Evolutionary conservation across 148 eudicot species (phyloP).

Genomic region (Spergularia bocconei): DNA sequence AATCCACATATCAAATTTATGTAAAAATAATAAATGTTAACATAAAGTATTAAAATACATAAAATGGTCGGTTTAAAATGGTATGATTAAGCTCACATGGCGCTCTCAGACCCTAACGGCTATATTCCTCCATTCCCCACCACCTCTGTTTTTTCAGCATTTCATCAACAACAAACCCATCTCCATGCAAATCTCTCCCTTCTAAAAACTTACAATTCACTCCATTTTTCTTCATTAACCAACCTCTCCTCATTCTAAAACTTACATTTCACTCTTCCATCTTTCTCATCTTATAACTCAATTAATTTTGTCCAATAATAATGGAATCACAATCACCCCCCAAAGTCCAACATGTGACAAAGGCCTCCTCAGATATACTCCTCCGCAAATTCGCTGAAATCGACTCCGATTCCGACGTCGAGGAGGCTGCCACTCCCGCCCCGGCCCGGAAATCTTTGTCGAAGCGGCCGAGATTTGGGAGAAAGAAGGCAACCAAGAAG

Average conservation of each 20-base stretch:
- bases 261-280: neutral
- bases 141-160: neutral
- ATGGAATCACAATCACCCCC: slow-evolving; percentile 23
- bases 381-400: slow-evolving; percentile 66
- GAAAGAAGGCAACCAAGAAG: neutral
- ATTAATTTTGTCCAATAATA: neutral
- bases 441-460: slow-evolving; percentile 29
- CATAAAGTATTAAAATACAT: neutral
- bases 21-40: neutral
- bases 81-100: slow-evolving; percentile 11
- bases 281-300: slow-evolving; percentile 6
- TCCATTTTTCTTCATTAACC: no score
- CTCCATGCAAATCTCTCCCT: no score
- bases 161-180: no score
- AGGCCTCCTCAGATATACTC: slow-evolving; percentile 71
- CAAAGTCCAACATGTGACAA: slow-evolving; percentile 57
- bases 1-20: no score
- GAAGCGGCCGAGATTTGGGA: slow-evolving; percentile 28
- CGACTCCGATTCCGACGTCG: slow-evolving; percentile 36
- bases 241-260: neutral
- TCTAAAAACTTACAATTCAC: no score
- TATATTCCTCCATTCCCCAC: slow-evolving; percentile 35
- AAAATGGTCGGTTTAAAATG: slow-evolving; percentile 12
- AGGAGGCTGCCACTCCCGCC: slow-evolving; percentile 11
- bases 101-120: slow-evolving; percentile 50